Evolutionary conservation across 78 protist species (phyloP), one percentile per base, ranked within the genome.

Genomic region (Isochrysis galbana): DNA sequence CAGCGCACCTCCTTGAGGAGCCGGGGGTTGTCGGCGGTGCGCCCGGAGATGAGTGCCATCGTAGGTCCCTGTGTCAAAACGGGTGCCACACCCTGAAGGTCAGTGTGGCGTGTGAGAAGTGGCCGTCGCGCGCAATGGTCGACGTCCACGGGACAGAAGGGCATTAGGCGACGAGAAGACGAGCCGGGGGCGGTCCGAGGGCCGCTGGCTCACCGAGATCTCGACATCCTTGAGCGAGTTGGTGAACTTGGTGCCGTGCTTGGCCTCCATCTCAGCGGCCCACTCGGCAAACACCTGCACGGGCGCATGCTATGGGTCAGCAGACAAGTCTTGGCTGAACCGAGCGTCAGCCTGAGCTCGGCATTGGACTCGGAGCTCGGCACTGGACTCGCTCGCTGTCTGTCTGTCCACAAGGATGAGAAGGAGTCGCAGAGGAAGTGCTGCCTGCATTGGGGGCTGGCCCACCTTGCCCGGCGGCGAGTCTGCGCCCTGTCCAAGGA

Each of bases 21-120:
- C 23, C 84, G 84, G 47, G 84, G 84, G 46, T 74, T 74, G 84
- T 74, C 84, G 45, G 84, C 84, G 45, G 84, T 74, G 46, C 84
- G 44, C 32, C 84, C 84, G 29, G 84, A 36, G 84, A 74, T 74
- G 45, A 74, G 84, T 32, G 84, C 84, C 1, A 36, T 0, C 46
- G 84, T 74, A 36, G 82, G 82, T 7, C 82, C 82, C 39, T 72
- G 17, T n/a, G 77, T 23, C 5, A 29, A 23, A 5, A n/a, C 77
- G 21, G 14, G 26, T n/a, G 77, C 14, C 77, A 69, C 34, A 5
- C 32, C 67, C 67, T 54, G n/a, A n/a, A n/a, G n/a, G n/a, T n/a
- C n/a, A n/a, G n/a, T n/a, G n/a, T n/a, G n/a, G n/a, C n/a, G n/a
- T n/a, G n/a, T n/a, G n/a, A n/a, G n/a, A n/a, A n/a, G n/a, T n/a